Evolutionary conservation across 495 filamentous ascomycete species (phyloP).

Genomic region (Talaromyces ruber): DNA sequence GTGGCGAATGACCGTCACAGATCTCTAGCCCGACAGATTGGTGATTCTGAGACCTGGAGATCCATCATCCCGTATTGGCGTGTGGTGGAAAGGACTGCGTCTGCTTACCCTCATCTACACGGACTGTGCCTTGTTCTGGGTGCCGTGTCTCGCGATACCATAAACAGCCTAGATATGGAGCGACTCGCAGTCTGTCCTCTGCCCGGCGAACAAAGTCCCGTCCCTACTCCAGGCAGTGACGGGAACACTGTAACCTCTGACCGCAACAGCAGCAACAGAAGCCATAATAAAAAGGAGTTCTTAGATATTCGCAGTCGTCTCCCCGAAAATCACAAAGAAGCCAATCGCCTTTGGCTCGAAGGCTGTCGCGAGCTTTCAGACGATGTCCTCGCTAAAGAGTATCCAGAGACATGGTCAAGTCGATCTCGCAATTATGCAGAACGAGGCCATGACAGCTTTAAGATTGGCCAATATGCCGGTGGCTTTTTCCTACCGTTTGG

Average conservation of each 20-base stretch:
- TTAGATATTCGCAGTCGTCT: conserved; percentile 30
- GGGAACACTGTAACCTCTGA: conserved; percentile 16
- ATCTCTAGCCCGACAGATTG: conserved; percentile 20
- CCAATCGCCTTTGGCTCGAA: conserved; percentile 36
- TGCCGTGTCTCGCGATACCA: conserved; percentile 37
- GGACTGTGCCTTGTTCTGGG: conserved; percentile 37
- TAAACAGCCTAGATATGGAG: conserved; percentile 37
- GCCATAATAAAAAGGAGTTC: conserved; percentile 25
- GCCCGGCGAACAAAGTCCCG: conserved; percentile 30
- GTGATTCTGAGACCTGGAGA: conserved; percentile 36
- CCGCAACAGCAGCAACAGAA: conserved; percentile 24
- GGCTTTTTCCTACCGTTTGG: conserved; percentile 35
- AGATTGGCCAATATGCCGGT: conserved; percentile 32
- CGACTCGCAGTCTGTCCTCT: conserved; percentile 29
- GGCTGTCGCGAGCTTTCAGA: conserved; percentile 35
- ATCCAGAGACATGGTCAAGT: conserved; percentile 38
- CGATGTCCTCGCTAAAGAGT: conserved; percentile 31
- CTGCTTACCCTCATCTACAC: conserved; percentile 27
- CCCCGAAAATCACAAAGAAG: conserved; percentile 31
- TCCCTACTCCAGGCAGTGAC: conserved; percentile 31
- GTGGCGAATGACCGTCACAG: conserved; percentile 36
- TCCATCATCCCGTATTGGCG: conserved; percentile 42
- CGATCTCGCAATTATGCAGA: conserved; percentile 27
- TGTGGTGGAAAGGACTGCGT: conserved; percentile 31
- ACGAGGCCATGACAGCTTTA: conserved; percentile 22